A percentile compares a stretch with the other conserved stretches of the same genome.
These are phyloP conservation scores for Trichosporon sp. DNA, from an alignment of 1,284 basidiomycete species.

Conservation along the genomic window DNA sequence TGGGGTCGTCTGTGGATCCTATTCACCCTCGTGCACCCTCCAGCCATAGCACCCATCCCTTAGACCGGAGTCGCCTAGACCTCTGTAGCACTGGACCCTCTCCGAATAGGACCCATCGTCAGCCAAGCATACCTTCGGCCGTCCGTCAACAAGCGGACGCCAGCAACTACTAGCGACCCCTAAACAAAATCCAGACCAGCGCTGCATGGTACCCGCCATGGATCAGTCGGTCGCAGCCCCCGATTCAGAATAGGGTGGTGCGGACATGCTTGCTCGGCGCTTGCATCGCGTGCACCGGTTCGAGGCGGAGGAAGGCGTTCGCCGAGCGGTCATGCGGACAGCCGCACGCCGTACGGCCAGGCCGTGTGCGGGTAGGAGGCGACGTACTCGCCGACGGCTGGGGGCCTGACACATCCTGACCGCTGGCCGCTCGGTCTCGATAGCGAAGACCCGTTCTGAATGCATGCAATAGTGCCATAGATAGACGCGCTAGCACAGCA, in stretches of 20 bases:
- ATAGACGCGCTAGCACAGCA: not conserved
- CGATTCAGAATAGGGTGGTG: not conserved
- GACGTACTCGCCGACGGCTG: not conserved
- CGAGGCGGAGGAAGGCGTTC: not conserved
- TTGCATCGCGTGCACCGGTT: not conserved
- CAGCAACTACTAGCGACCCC: not conserved
- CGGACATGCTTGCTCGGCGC: not conserved
- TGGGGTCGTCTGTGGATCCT: slow-evolving; percentile 1
- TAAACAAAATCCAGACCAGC: not conserved
- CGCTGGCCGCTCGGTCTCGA: not conserved
- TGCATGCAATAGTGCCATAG: not conserved
- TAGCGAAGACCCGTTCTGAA: too few species aligned
- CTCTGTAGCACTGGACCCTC: not conserved
- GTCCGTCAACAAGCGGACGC: not conserved
- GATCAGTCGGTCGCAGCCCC: not conserved
- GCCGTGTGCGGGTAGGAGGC: too few species aligned
- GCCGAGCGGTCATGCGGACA: not conserved
- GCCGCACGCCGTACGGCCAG: not conserved
- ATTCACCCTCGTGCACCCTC: not conserved
- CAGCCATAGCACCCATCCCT: not conserved
- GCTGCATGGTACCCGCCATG: not conserved
- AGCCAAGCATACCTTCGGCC: not conserved
- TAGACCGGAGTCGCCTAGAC: not conserved
- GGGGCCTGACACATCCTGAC: not conserved
- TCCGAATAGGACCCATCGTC: not conserved